A percentile compares a stretch with the other conserved stretches of the same genome.
Evolutionary conservation across 2,329 filamentous ascomycete genomes (phyloP).

Genomic region (Pseudogymnoascus destructans): DNA sequence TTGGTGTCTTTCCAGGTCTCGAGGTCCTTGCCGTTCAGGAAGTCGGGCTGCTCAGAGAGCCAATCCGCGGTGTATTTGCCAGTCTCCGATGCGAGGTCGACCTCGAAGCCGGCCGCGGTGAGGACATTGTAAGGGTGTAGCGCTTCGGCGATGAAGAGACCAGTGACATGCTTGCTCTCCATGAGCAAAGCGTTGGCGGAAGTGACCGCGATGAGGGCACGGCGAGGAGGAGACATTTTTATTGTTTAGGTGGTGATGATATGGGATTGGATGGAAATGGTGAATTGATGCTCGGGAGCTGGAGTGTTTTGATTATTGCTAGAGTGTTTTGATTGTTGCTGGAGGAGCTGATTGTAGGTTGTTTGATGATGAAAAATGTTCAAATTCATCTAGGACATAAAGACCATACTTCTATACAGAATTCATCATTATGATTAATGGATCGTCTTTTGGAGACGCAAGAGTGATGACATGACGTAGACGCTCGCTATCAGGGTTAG

Average conservation of each 20-base stretch:
- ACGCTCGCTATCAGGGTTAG: background rate
- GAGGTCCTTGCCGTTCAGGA: slow-evolving; percentile 30
- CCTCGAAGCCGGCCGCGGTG: slow-evolving; percentile 32
- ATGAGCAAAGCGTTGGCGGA: slow-evolving; percentile 31
- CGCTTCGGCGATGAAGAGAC: slow-evolving; percentile 36
- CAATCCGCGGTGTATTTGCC: slow-evolving; percentile 33
- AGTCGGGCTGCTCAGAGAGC: slow-evolving; percentile 32
- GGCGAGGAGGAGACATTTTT: slow-evolving; percentile 27
- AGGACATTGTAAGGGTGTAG: slow-evolving; percentile 37
- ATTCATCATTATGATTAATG: background rate
- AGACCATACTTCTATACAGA: background rate
- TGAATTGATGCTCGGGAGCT: background rate
- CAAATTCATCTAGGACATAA: background rate
- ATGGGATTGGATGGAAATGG: background rate
- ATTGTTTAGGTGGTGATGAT: background rate
- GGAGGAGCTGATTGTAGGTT: background rate
- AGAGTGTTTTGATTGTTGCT: background rate
- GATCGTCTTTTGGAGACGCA: background rate
- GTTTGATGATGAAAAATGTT: background rate
- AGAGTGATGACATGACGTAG: background rate
- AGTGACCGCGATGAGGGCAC: slow-evolving; percentile 32
- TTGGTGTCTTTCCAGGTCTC: slow-evolving; percentile 29
- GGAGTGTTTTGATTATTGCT: background rate
- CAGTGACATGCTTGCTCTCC: slow-evolving; percentile 30
- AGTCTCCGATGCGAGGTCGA: slow-evolving; percentile 35